Evolutionary conservation across 495 filamentous ascomycete species (phyloP), one percentile per base, ranked within the genome.

Genomic region (Cercophora samala): DNA sequence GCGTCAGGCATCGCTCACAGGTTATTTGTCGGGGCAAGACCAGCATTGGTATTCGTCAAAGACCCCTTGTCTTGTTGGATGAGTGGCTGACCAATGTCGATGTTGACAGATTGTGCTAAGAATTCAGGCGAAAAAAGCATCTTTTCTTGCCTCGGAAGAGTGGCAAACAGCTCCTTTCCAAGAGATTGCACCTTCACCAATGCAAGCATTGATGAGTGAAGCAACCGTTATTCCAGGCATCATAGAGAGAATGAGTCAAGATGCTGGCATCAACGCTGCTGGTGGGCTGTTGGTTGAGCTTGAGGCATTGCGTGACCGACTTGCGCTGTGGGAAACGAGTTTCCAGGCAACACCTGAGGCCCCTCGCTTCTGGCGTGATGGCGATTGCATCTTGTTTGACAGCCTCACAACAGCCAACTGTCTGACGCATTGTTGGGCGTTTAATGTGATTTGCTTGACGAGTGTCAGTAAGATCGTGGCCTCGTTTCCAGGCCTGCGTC

Each of bases 331-430:
- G 72, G 69, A 69, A 32, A 54, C 23, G 22, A 42, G 23, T 3
- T 61, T 68, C 58, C 67, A 51, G 26, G 23, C 63, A 21, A 24
- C 22, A 42, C 23, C n/a, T 21, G 63, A 58, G 22, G 60, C 51
- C 21, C 55, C 64, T 18, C 32, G 15, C 1, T 71, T 60, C 60
- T 70, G 67, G 67, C 26, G 55, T 19, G 37, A 69, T 53, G 37
- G 18, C 2, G 60, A 66, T n/a, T 37, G 26, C 19, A 58, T 79
- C 18, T 77, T 70, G 74, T 81, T 74, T 59, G 65, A 70, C 1
- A 73, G 70, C 65, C 70, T 81, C 64, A 78, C 78, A 23, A 65
- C 69, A 51, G 78, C 77, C 23, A 81, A 79, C 23, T 70, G 68
- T 4, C 68, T 74, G 25, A 78, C 75, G 1, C 75, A 80, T 54